Base-by-base conservation (phyloP, 2,329 filamentous ascomycete species). In the Scolecobasidium constrictum region DNA sequence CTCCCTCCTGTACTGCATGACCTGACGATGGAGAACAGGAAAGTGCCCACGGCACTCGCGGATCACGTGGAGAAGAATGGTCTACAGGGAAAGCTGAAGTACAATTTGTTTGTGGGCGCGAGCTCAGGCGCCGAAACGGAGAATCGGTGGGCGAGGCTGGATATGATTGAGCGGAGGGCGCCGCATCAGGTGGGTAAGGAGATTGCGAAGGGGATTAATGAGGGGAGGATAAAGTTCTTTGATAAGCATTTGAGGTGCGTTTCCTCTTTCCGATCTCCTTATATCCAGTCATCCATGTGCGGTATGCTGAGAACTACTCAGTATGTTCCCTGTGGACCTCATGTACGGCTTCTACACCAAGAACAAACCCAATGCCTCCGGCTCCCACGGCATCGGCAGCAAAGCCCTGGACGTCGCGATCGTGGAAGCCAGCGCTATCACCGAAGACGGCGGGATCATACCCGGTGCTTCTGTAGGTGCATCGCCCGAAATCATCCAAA, bases 141-240 rank as follows among this genome's bases (percentile, higher is more conserved):
- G 68, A 92, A 92, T 63, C 73, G 86, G 62, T 94, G 87, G 87
- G 86, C 87, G n/a, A 64, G 68, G 4, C 68, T 90, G 49, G 81
- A 94, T 65, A 94, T 94, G 86, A 94, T 94, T 54, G 81, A 90
- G 66, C 73, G 86, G 45, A 76, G 86, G 44, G 76, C 77, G 52
- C 86, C 86, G 44, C 86, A 94, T 65, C 86, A 94, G 60, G 86
- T 94, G 47, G 86, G 86, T 57, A 94, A 93, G 69, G 75, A 83
- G 46, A 94, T 94, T 50, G 77, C 86, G 47, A 90, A 86, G 68
- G 86, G 86, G 7, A 93, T 94, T 66, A 94, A 94, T 62, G 78
- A 81, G 53, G 86, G 86, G 35, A 73, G 81, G 51, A 94, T 94
- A 65, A 79, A 90, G 49, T 94, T 94, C 65, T 94, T 93, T 59